Conservation (phyloP, 257 asterid genomes). For the Capsicum baccatum region DNA sequence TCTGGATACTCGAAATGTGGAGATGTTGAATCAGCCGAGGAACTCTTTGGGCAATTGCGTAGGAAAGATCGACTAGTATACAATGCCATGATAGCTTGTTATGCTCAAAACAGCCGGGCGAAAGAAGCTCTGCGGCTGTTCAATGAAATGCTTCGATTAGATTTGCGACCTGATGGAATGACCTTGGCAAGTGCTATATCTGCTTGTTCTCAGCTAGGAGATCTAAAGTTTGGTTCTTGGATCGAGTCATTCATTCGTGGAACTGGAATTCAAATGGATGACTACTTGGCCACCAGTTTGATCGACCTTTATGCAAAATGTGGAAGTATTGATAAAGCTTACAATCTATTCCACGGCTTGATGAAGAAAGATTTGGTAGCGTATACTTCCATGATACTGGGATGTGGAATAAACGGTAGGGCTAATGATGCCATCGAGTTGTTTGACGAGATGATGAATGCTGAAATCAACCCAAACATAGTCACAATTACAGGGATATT, state of each 20-base stretch:
- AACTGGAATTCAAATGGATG: conserved; percentile 73
- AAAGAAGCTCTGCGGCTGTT: conserved; percentile 74
- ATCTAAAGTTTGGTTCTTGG: conserved; percentile 55
- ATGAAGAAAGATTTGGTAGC: conserved; percentile 69
- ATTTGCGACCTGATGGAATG: conserved; percentile 67
- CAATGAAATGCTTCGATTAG: conserved; percentile 63
- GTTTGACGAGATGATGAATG: conserved; percentile 69
- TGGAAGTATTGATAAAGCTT: conserved; percentile 76
- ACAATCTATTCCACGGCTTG: conserved; percentile 54
- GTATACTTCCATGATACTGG: conserved; percentile 85
- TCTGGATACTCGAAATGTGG: no score
- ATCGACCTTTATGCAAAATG: conserved; percentile 78
- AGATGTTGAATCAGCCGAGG: no score
- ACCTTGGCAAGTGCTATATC: conserved; percentile 77
- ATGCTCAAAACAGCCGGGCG: conserved; percentile 67
- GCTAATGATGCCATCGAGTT: conserved; percentile 63
- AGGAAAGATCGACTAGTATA: conserved; percentile 57
- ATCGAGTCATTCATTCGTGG: conserved; percentile 62
- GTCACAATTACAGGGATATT: no score
- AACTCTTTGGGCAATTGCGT: conserved; percentile 48
- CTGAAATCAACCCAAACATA: no score
- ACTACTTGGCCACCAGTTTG: conserved; percentile 74
- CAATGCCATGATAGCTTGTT: conserved; percentile 86
- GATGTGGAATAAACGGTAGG: conserved; percentile 83
- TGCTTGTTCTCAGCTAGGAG: conserved; percentile 88